Percentiles rank a stretch among this genome's conserved stretches.
Evolutionary conservation across 306 rosid species (phyloP).

Genomic region (Astragalus membranaceus): DNA sequence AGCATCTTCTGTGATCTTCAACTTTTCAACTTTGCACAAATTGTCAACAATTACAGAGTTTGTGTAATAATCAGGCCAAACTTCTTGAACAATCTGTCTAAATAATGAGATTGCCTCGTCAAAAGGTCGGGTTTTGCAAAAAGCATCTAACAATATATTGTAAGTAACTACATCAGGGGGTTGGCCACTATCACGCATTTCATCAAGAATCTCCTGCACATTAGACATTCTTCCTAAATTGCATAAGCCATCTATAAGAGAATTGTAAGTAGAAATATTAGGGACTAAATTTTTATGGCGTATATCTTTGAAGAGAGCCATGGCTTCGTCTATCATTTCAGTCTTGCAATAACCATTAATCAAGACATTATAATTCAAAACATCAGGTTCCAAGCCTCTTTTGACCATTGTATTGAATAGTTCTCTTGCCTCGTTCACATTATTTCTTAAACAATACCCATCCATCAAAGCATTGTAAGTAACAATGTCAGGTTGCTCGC

Average conservation of each 20-base stretch:
- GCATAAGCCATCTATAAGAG: slow-evolving; percentile 31
- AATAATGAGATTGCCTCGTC: slow-evolving; percentile 29
- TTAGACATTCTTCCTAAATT: slow-evolving; percentile 19
- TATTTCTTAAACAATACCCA: slow-evolving; percentile 25
- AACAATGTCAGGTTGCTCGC: slow-evolving; percentile 15
- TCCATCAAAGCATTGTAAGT: slow-evolving; percentile 31
- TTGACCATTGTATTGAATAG: slow-evolving; percentile 24
- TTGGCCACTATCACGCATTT: slow-evolving; percentile 24
- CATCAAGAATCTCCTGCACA: slow-evolving; percentile 25
- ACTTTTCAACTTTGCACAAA: slow-evolving; percentile 26
- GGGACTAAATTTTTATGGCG: slow-evolving; percentile 23
- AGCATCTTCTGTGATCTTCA: slow-evolving; percentile 15
- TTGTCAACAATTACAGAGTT: background rate
- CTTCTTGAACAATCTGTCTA: slow-evolving; percentile 17
- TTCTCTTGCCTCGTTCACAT: slow-evolving; percentile 17
- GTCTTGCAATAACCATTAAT: slow-evolving; percentile 38
- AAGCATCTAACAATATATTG: slow-evolving; percentile 27
- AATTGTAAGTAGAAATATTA: slow-evolving; percentile 22
- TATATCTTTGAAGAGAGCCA: slow-evolving; percentile 27
- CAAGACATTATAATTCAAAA: slow-evolving; percentile 28
- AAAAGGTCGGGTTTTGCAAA: slow-evolving; percentile 24
- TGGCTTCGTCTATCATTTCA: slow-evolving; percentile 31
- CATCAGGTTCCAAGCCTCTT: slow-evolving; percentile 26
- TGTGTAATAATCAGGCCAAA: slow-evolving; percentile 15
- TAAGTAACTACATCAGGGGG: slow-evolving; percentile 28